Conservation (phyloP, 176 grass and related monocot genomes). For the Bonia amplexicaulis region DNA sequence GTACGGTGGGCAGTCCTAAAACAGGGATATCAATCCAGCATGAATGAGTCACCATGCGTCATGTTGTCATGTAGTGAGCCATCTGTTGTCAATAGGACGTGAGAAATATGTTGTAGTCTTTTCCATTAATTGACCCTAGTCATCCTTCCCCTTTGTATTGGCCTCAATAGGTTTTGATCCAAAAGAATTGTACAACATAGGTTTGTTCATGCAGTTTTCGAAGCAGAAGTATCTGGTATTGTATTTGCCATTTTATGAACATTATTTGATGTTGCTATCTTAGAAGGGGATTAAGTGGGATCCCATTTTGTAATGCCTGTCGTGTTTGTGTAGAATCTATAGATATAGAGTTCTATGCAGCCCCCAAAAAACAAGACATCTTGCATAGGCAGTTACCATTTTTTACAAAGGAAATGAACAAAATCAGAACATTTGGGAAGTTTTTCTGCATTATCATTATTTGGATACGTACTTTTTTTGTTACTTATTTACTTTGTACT, state of each 20-base stretch:
- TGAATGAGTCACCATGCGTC: not conserved
- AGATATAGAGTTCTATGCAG: not conserved
- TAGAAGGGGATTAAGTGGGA: not conserved
- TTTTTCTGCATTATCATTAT: not conserved
- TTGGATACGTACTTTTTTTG: not conserved
- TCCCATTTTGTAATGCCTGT: slow-evolving; percentile 8
- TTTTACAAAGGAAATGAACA: slow-evolving; percentile 8
- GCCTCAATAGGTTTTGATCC: not conserved
- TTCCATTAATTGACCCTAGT: not conserved
- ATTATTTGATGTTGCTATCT: not conserved
- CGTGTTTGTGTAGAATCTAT: slow-evolving; percentile 16
- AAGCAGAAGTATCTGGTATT: not conserved
- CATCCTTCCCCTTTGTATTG: not conserved
- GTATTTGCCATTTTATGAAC: not conserved
- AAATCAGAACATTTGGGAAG: not conserved
- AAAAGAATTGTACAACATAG: slow-evolving; percentile 23
- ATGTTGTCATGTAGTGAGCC: slow-evolving; percentile 27
- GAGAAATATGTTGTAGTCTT: slow-evolving; percentile 3
- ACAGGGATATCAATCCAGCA: not conserved
- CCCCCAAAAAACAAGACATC: not conserved
- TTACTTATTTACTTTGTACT: not conserved
- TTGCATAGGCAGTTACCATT: not conserved
- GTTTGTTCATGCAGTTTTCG: not conserved
- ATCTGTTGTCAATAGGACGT: not conserved
- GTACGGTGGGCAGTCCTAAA: not conserved